Evolutionary conservation across 345 rosid genomes (phyloP).

Genomic region (Murraya paniculata): DNA sequence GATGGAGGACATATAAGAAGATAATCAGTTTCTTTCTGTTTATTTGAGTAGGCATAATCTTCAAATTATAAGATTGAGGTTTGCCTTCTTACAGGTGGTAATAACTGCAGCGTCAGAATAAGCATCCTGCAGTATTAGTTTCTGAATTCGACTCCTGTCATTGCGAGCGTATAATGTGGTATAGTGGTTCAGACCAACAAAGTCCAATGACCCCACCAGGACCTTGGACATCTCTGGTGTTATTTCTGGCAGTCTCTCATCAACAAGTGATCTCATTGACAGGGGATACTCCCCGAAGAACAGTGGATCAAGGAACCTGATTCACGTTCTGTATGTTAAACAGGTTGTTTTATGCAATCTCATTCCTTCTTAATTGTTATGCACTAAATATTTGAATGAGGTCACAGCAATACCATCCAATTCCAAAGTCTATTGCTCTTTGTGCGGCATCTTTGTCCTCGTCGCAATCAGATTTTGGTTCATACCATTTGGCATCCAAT

Average conservation of each 20-base stretch:
- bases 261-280: slow-evolving; percentile 70
- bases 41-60: background rate
- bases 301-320: slow-evolving; percentile 90
- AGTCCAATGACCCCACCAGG: slow-evolving; percentile 57
- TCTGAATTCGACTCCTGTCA: slow-evolving; percentile 62
- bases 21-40: background rate
- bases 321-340: slow-evolving; percentile 20
- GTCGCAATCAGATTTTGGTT: slow-evolving; percentile 57
- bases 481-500: slow-evolving; percentile 84
- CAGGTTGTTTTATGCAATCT: background rate
- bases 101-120: slow-evolving; percentile 78
- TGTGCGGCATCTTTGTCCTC: slow-evolving; percentile 84
- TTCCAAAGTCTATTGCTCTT: slow-evolving; percentile 75
- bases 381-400: background rate
- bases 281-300: slow-evolving; percentile 74
- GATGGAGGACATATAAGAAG: slow-evolving; percentile 11
- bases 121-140: slow-evolving; percentile 82
- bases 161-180: slow-evolving; percentile 70
- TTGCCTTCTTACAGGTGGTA: slow-evolving; percentile 55
- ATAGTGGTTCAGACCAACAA: slow-evolving; percentile 82
- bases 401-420: slow-evolving; percentile 67
- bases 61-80: background rate
- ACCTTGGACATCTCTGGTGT: slow-evolving; percentile 47
- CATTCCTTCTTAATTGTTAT: background rate
- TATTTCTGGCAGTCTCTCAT: slow-evolving; percentile 68